A percentile compares a stretch with the other conserved stretches of the same genome.
phyloP scores from a whole-genome alignment of 108 stramenopile genomes.

The Conticribra guillardii region DNA sequence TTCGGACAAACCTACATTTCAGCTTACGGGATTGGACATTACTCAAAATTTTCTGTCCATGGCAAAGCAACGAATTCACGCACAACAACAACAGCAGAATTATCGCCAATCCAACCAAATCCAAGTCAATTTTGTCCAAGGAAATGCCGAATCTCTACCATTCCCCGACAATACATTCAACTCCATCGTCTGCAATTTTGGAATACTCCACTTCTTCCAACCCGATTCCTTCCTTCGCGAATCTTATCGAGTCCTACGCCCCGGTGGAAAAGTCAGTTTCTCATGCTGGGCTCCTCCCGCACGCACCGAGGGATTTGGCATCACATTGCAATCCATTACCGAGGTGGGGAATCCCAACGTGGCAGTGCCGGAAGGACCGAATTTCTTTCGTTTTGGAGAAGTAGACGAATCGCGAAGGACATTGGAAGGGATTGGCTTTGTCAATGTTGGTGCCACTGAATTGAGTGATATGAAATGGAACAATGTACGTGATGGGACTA shows the following conservation, averaged over 20 bases:
- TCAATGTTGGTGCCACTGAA: constrained; percentile 37
- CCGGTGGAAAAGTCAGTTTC: constrained; percentile 49
- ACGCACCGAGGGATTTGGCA: constrained; percentile 43
- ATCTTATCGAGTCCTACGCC: constrained; percentile 44
- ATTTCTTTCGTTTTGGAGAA: constrained; percentile 52
- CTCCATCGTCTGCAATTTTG: constrained; percentile 51
- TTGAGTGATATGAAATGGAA: constrained; percentile 54
- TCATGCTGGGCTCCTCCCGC: constrained; percentile 52
- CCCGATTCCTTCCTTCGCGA: constrained; percentile 45
- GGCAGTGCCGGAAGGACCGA: constrained; percentile 49
- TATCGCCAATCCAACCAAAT: constrained; percentile 13
- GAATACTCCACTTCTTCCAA: constrained; percentile 48
- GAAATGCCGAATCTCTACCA: constrained; percentile 43
- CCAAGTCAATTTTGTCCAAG: constrained; percentile 46
- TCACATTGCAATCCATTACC: constrained; percentile 35
- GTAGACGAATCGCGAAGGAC: constrained; percentile 20
- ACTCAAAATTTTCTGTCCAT: constrained; percentile 48
- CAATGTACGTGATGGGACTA: constrained; percentile 40
- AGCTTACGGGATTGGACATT: constrained; percentile 52
- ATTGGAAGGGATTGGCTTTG: constrained; percentile 37
- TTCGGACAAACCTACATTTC: constrained; percentile 23
- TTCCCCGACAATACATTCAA: constrained; percentile 48
- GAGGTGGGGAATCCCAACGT: constrained; percentile 57
- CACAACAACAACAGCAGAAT: constrained; percentile 28
- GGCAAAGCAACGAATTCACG: constrained; percentile 41